phyloP scores from a whole-genome alignment of 768 basidiomycete species.

The Imleria badia region DNA sequence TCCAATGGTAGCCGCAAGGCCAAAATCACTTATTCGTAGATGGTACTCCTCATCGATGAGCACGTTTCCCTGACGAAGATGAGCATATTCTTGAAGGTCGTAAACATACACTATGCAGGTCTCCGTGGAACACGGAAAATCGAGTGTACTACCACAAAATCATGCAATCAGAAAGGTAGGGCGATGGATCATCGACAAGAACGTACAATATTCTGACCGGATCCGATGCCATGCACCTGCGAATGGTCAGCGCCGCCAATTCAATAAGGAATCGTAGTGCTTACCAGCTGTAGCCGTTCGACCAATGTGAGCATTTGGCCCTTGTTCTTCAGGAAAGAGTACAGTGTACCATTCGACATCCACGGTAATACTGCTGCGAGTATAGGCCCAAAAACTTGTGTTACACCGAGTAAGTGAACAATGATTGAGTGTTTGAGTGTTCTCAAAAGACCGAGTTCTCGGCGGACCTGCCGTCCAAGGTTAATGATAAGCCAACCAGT shows the following conservation, averaged over 20 bases:
- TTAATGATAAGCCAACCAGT: too few species aligned
- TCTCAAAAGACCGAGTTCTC: neutral
- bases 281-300: conserved; percentile 1
- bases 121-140: neutral
- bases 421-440: neutral
- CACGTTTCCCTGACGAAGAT: neutral
- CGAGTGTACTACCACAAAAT: neutral
- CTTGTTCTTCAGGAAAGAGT: neutral
- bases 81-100: too few species aligned
- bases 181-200: neutral
- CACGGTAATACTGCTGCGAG: neutral
- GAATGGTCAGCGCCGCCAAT: neutral
- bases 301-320: neutral
- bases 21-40: neutral
- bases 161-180: neutral
- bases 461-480: neutral
- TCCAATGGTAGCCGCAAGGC: neutral
- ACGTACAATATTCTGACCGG: neutral
- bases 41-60: neutral
- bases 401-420: neutral
- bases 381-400: neutral
- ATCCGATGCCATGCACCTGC: neutral
- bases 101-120: neutral
- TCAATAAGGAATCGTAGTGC: too few species aligned
- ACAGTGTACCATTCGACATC: neutral